Evolutionary conservation across 192 early-diverging fungal species (phyloP).

Genomic region (Backusella liffmaniae): DNA sequence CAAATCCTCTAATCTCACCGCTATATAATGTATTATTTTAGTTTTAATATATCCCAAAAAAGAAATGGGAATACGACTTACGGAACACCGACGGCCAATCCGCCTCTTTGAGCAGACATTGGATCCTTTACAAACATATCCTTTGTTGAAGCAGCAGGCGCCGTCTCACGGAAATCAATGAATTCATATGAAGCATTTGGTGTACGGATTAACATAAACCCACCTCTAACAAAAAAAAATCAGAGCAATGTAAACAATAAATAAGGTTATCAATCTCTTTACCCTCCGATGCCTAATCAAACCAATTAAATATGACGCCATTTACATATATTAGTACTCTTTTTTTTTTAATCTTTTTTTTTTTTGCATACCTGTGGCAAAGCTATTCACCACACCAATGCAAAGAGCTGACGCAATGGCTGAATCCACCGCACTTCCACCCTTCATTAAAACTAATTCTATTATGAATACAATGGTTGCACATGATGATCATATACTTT

Average conservation of each 20-base stretch:
- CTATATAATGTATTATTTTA: slow-evolving; percentile 29
- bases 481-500: background rate
- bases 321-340: background rate
- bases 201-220: slow-evolving; percentile 84
- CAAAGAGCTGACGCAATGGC: slow-evolving; percentile 85
- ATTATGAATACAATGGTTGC: background rate
- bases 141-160: slow-evolving; percentile 65
- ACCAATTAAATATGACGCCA: slow-evolving; percentile 17
- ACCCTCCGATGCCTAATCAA: slow-evolving; percentile 66
- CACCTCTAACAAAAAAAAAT: slow-evolving; percentile 57
- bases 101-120: slow-evolving; percentile 65
- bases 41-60: slow-evolving; percentile 4
- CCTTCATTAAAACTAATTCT: slow-evolving; percentile 64
- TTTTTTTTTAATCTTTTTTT: background rate
- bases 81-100: slow-evolving; percentile 76
- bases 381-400: slow-evolving; percentile 85
- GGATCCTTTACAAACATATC: slow-evolving; percentile 85
- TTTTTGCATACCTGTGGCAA: slow-evolving; percentile 63
- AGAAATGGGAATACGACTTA: slow-evolving; percentile 32
- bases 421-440: slow-evolving; percentile 89
- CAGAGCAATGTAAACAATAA: too few species aligned
- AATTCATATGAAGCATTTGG: slow-evolving; percentile 58
- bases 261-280: background rate
- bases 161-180: slow-evolving; percentile 89
- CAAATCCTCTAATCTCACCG: slow-evolving; percentile 88